Conservation (phyloP, 495 filamentous ascomycete genomes). For the Lepraria neglecta region DNA sequence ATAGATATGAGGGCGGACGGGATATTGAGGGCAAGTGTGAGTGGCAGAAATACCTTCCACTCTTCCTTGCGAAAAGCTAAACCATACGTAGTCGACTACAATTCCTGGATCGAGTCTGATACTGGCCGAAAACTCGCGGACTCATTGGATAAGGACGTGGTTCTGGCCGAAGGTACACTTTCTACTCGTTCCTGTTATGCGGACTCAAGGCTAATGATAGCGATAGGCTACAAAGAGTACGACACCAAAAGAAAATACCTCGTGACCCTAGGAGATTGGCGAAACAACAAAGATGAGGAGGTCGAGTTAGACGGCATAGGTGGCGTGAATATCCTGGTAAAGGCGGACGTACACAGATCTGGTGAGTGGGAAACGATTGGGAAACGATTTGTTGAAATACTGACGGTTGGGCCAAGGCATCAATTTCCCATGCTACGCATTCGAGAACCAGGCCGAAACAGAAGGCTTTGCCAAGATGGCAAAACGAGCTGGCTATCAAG, state of each 20-base stretch:
- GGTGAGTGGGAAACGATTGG: conserved; percentile 45
- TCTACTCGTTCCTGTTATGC: neutral
- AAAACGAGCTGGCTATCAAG: conserved; percentile 90
- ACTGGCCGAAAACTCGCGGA: conserved; percentile 66
- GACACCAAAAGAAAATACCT: conserved; percentile 83
- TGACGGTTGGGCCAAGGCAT: conserved; percentile 53
- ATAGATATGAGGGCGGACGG: conserved; percentile 70
- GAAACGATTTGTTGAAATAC: neutral
- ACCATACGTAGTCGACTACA: conserved; percentile 74
- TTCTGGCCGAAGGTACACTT: conserved; percentile 76
- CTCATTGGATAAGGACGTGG: conserved; percentile 65
- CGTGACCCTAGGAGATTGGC: conserved; percentile 83
- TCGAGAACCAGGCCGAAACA: conserved; percentile 98
- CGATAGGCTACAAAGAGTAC: conserved; percentile 79
- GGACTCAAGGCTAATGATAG: conserved; percentile 3
- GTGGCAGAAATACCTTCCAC: neutral
- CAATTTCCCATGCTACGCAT: conserved; percentile 95
- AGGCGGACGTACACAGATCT: conserved; percentile 92
- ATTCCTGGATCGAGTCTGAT: conserved; percentile 95
- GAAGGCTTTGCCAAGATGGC: conserved; percentile 99
- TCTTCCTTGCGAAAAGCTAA: conserved; percentile 11
- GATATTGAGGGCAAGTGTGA: conserved; percentile 72
- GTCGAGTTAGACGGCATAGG: conserved; percentile 91
- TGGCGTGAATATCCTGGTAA: conserved; percentile 94
- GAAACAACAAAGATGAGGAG: conserved; percentile 81